A percentile compares a stretch with the other conserved stretches of the same genome.
These are phyloP conservation scores for Cladophialophora psammophila DNA, from an alignment of 2,329 filamentous ascomycete species.

Conservation along the genomic window DNA sequence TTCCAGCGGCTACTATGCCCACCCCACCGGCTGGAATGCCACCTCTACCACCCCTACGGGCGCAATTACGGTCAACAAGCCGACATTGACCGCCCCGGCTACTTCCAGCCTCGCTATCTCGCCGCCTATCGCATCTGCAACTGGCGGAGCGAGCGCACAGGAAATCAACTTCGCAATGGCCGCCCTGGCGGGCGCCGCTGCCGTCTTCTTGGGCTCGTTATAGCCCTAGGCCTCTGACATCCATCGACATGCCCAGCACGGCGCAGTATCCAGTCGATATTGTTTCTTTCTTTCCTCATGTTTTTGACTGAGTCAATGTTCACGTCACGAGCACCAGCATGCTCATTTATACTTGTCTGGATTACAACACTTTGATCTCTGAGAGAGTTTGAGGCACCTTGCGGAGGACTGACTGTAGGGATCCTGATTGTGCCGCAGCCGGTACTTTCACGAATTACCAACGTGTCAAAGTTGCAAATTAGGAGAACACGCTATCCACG, in stretches of 20 bases:
- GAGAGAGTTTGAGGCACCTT: slow-evolving; percentile 29
- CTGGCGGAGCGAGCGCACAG: slow-evolving; percentile 32
- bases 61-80: slow-evolving; percentile 23
- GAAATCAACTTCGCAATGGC: slow-evolving; percentile 34
- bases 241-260: slow-evolving; percentile 20
- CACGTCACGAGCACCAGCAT: slow-evolving; percentile 33
- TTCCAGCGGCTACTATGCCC: slow-evolving; percentile 12
- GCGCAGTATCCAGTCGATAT: slow-evolving; percentile 21
- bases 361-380: slow-evolving; percentile 31
- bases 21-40: slow-evolving; percentile 26
- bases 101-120: slow-evolving; percentile 22
- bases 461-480: slow-evolving; percentile 10
- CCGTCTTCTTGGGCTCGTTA: slow-evolving; percentile 36
- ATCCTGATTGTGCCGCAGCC: slow-evolving; percentile 30
- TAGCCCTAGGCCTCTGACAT: slow-evolving; percentile 18
- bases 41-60: slow-evolving; percentile 17
- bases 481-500: slow-evolving; percentile 13
- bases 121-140: slow-evolving; percentile 32
- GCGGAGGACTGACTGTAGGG: slow-evolving; percentile 10
- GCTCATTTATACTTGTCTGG: slow-evolving; percentile 20
- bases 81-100: slow-evolving; percentile 25
- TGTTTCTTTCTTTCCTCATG: slow-evolving; percentile 23
- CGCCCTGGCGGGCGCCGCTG: slow-evolving; percentile 37
- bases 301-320: slow-evolving; percentile 36
- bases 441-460: slow-evolving; percentile 18